These are phyloP conservation scores for Neonectria ditissima DNA, from an alignment of 2,329 filamentous ascomycete genomes.

Conservation along the genomic window DNA sequence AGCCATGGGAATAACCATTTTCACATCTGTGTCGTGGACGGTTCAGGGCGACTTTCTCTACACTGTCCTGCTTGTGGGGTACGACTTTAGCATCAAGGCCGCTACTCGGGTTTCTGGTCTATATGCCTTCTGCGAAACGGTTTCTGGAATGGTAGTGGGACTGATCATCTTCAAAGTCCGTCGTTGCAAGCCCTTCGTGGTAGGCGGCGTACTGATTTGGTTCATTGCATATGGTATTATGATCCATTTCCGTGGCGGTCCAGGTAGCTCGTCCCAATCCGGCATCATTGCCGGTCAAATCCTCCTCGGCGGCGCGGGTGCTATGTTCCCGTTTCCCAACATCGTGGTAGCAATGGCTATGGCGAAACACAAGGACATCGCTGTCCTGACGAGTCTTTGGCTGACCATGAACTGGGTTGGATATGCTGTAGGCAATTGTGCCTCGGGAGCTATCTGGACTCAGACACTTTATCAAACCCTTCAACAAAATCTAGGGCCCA, in stretches of 20 bases:
- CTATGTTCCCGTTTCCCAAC: constrained; percentile 62
- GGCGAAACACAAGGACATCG: constrained; percentile 51
- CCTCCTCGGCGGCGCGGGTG: constrained; percentile 68
- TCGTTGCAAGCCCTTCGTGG: constrained; percentile 68
- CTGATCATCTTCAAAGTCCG: constrained; percentile 64
- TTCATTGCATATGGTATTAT: constrained; percentile 67
- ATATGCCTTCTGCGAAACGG: constrained; percentile 64
- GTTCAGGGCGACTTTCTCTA: constrained; percentile 70
- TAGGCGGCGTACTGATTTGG: constrained; percentile 66
- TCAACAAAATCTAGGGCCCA: constrained; percentile 43
- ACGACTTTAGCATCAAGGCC: constrained; percentile 64
- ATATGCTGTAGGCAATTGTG: constrained; percentile 54
- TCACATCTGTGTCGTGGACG: constrained; percentile 65
- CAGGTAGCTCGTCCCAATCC: constrained; percentile 52
- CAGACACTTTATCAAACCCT: constrained; percentile 52
- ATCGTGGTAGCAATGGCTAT: constrained; percentile 55
- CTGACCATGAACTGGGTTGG: constrained; percentile 56
- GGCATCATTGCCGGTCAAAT: constrained; percentile 69
- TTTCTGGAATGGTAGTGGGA: constrained; percentile 64
- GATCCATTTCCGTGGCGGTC: constrained; percentile 65
- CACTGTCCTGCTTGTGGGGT: constrained; percentile 68
- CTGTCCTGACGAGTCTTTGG: constrained; percentile 53
- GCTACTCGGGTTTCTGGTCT: constrained; percentile 68
- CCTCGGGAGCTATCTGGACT: constrained; percentile 57
- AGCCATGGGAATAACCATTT: constrained; percentile 63